Evolutionary conservation across 2,329 filamentous ascomycete genomes (phyloP).

Genomic region (Metarhizium rileyi): DNA sequence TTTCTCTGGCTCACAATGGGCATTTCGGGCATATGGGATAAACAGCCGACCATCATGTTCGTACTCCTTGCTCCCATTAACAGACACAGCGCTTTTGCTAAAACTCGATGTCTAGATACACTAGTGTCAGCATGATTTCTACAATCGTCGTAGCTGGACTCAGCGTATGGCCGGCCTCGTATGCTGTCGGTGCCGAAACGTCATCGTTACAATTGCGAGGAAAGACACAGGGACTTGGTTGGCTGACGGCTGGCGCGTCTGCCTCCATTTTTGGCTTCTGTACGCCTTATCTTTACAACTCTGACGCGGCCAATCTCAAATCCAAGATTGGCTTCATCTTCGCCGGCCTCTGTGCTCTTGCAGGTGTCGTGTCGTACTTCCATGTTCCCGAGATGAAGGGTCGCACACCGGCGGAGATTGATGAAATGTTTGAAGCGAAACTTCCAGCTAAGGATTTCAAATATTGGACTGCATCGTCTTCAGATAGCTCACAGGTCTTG

Average conservation of each 20-base stretch:
- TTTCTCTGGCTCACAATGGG: conserved; percentile 36
- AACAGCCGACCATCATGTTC: conserved; percentile 22
- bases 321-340: conserved; percentile 33
- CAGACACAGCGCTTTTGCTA: too few species aligned
- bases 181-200: conserved; percentile 31
- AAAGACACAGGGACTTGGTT: conserved; percentile 33
- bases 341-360: conserved; percentile 24
- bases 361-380: conserved; percentile 28
- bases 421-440: conserved; percentile 24
- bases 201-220: conserved; percentile 33
- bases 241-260: conserved; percentile 29
- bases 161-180: conserved; percentile 32
- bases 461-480: background rate
- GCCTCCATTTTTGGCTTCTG: conserved; percentile 34
- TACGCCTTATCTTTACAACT: conserved; percentile 34
- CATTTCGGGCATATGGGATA: conserved; percentile 33
- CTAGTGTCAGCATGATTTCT: conserved; percentile 29
- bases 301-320: conserved; percentile 24
- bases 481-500: background rate
- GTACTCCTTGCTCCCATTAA: conserved; percentile 11
- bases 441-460: conserved; percentile 17
- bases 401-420: conserved; percentile 35
- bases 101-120: conserved; percentile 10
- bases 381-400: conserved; percentile 44
- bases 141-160: conserved; percentile 32